phyloP scores from a whole-genome alignment of 352 stramenopile genomes.

The Pythium myriotylum region DNA sequence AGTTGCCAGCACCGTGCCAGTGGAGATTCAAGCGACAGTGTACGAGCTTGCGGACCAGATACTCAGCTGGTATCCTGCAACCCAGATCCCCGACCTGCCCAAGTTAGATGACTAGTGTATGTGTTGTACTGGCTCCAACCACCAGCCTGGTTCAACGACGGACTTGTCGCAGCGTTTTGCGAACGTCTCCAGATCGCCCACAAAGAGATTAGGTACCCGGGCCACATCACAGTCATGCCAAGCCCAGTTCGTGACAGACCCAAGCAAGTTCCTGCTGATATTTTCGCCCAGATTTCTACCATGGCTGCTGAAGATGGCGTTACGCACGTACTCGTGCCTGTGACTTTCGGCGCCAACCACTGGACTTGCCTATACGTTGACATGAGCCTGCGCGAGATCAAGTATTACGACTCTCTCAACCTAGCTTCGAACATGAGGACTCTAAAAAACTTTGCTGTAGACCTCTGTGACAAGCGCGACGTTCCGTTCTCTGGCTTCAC shows the following conservation, averaged over 20 bases:
- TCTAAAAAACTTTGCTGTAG: not conserved
- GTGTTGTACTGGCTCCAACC: not conserved
- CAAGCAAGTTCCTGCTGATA: not conserved
- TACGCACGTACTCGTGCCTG: not conserved
- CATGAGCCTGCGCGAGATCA: not conserved
- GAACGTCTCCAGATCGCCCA: not conserved
- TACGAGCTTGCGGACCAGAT: not conserved
- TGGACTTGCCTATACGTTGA: not conserved
- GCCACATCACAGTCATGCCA: not conserved
- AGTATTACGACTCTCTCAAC: constrained; percentile 2
- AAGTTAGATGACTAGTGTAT: too few species aligned
- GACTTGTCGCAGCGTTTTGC: not conserved
- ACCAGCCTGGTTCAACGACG: not conserved
- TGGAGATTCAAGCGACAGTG: not conserved
- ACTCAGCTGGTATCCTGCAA: too few species aligned
- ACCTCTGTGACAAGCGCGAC: not conserved
- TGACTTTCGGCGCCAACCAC: constrained; percentile 1
- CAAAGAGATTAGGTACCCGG: not conserved
- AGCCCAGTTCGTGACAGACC: not conserved
- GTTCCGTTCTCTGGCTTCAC: not conserved
- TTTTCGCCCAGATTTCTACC: not conserved
- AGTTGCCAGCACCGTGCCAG: not conserved
- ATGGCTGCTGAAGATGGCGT: not conserved
- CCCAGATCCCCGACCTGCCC: not conserved
- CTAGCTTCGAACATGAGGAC: not conserved